Base-by-base conservation (phyloP, 441 rosid species). In the Adansonia grandidieri region DNA sequence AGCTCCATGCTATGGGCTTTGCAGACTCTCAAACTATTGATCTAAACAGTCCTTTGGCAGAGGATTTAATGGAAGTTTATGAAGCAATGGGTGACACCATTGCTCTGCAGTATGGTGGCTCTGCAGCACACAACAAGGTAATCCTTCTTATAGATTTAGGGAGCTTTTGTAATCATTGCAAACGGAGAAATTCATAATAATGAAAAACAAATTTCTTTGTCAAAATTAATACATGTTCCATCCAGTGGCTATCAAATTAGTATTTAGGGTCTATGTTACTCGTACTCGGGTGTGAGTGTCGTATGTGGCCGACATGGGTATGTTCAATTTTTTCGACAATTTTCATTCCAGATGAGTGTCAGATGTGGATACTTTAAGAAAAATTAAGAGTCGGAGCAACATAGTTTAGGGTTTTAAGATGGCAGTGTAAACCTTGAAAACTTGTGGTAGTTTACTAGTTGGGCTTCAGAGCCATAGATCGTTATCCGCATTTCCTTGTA, bases 121-220 rank as follows among this genome's bases (percentile, higher is more conserved):
- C 96, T 45, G 94, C 96, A 14, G 96, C 96, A 32, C 96, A 92
- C 82, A 92, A 92, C 87, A 92, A 92, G 93, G 96, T 88, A 80
- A 69, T 20, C 60, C 74, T 47, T 73, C 48, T 65, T 6, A 37
- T 22, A 5, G 53, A 47, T 50, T 70, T 75, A 9, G 1, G 11
- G 28, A 17, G 10, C 17, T 75, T 28, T 47, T 8, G 0, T 64
- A n/a, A 6, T 50, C 28, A 53, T 40, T 19, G 20, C 7, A 3
- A 53, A 53, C 11, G 62, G n/a, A 51, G 32, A 28, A 28, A 9
- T 17, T 76, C 60, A 9, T 5, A 28, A 42, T 15, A 47, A 20
- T 24, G 1, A 19, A 74, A 74, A 60, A 13, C 1, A 20, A 11
- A 4, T 37, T 5, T 66, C 6, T 14, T 72, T 72, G 9, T 53